These are phyloP conservation scores for Bacidia gigantensis DNA, from an alignment of 495 filamentous ascomycete genomes.

Conservation along the genomic window DNA sequence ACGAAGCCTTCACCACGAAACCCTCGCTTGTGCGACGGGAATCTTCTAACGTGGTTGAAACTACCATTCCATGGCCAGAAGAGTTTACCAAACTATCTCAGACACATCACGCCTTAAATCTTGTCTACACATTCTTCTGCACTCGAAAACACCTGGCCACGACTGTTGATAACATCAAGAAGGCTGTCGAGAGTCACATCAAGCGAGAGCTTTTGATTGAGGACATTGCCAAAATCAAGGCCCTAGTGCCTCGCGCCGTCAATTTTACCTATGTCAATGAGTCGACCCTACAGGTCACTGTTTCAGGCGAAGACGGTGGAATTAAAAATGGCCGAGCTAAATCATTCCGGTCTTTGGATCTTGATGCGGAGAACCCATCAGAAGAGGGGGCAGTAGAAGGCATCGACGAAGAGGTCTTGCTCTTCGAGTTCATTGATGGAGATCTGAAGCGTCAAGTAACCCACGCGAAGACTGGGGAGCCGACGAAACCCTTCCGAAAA, in stretches of 20 bases:
- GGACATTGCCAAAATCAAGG: constrained; percentile 72
- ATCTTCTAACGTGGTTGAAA: constrained; percentile 32
- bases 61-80: constrained; percentile 54
- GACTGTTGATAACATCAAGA: constrained; percentile 76
- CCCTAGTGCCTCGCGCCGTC: constrained; percentile 60
- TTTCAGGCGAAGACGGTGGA: constrained; percentile 47
- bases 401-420: constrained; percentile 49
- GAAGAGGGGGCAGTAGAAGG: constrained; percentile 21
- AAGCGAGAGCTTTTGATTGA: constrained; percentile 53
- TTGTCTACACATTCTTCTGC: constrained; percentile 89
- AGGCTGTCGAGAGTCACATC: constrained; percentile 71
- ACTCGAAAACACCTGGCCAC: constrained; percentile 84
- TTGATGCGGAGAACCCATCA: constrained; percentile 22
- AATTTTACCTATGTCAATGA: constrained; percentile 82
- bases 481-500: constrained; percentile 46
- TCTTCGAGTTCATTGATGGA: constrained; percentile 87
- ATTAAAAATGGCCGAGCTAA: constrained; percentile 33
- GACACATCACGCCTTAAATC: constrained; percentile 71
- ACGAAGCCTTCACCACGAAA: constrained; percentile 9
- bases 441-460: constrained; percentile 73
- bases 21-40: constrained; percentile 25
- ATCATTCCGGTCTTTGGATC: constrained; percentile 19
- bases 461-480: constrained; percentile 55
- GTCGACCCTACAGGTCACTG: constrained; percentile 61
- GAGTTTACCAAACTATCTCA: constrained; percentile 58